A percentile compares a stretch with the other conserved stretches of the same genome.
phyloP scores from a whole-genome alignment of 2,329 filamentous ascomycete species.

The Cytospora mali region DNA sequence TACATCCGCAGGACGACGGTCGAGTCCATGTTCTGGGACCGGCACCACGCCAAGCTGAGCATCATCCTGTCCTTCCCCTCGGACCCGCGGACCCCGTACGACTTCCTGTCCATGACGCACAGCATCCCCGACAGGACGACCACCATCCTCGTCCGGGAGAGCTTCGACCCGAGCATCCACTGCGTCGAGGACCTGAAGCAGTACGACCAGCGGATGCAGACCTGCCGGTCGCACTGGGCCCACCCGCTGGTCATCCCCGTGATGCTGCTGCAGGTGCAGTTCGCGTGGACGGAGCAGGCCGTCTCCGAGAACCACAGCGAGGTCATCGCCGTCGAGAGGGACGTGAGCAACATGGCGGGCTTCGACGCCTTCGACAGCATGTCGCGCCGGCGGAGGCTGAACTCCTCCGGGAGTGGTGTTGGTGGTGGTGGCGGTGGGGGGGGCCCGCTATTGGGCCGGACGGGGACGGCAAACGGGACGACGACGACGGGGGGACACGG shows the following conservation, averaged over 20 bases:
- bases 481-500: not conserved
- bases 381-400: constrained; percentile 28
- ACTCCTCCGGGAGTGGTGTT: no score
- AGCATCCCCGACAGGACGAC: constrained; percentile 42
- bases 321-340: constrained; percentile 45
- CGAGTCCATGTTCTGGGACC: constrained; percentile 45
- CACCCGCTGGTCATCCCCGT: constrained; percentile 50
- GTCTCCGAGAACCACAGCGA: constrained; percentile 48
- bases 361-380: constrained; percentile 37
- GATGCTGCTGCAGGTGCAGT: constrained; percentile 50
- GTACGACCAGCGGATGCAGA: constrained; percentile 49
- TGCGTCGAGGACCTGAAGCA: constrained; percentile 48
- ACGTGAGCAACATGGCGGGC: constrained; percentile 48
- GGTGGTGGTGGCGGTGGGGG: no score
- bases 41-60: constrained; percentile 41
- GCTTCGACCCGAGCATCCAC: constrained; percentile 46
- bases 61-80: constrained; percentile 49
- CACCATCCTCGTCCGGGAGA: constrained; percentile 47
- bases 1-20: constrained; percentile 44
- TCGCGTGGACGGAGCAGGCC: constrained; percentile 48
- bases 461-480: constrained; percentile 22
- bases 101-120: constrained; percentile 52
- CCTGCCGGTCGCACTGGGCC: constrained; percentile 48
- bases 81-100: constrained; percentile 48
- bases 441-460: not conserved